A percentile compares a stretch with the other conserved stretches of the same genome.
These are phyloP conservation scores for Ustilaginoidea virens DNA, from an alignment of 2,329 filamentous ascomycete species.

Conservation along the genomic window DNA sequence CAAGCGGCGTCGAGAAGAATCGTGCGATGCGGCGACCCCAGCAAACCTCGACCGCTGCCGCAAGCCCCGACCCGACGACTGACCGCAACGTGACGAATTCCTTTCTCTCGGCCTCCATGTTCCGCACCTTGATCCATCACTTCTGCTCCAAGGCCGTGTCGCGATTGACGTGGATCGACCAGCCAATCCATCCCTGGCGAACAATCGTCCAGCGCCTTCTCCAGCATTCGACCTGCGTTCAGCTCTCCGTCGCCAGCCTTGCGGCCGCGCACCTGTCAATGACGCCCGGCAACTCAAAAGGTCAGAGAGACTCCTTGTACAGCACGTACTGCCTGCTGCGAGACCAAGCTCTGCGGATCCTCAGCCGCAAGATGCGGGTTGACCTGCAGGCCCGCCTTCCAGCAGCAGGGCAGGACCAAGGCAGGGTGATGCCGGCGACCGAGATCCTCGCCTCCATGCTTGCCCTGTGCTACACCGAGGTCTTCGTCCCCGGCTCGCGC, in stretches of 20 bases:
- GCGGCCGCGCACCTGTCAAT: conserved; percentile 6
- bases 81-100: neutral
- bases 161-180: conserved; percentile 10
- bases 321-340: conserved; percentile 2
- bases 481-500: conserved; percentile 4
- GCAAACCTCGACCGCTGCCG: no score
- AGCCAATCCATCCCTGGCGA: conserved; percentile 8
- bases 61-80: neutral
- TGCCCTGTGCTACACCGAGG: conserved; percentile 5
- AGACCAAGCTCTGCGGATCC: conserved; percentile 2
- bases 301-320: conserved; percentile 1
- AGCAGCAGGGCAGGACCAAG: no score
- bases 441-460: conserved; percentile 6
- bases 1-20: no score
- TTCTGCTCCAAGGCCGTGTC: conserved; percentile 8
- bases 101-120: conserved; percentile 4
- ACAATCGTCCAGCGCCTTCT: conserved; percentile 5
- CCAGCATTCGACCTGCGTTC: conserved; percentile 7
- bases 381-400: neutral
- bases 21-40: no score
- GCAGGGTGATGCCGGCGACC: neutral
- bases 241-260: conserved; percentile 5
- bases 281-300: neutral
- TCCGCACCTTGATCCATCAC: conserved; percentile 7
- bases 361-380: conserved; percentile 4